Percentiles rank a stretch among this genome's conserved stretches.
Conservation (phyloP, 352 stramenopile species). For the Globisporangium alternatum region DNA sequence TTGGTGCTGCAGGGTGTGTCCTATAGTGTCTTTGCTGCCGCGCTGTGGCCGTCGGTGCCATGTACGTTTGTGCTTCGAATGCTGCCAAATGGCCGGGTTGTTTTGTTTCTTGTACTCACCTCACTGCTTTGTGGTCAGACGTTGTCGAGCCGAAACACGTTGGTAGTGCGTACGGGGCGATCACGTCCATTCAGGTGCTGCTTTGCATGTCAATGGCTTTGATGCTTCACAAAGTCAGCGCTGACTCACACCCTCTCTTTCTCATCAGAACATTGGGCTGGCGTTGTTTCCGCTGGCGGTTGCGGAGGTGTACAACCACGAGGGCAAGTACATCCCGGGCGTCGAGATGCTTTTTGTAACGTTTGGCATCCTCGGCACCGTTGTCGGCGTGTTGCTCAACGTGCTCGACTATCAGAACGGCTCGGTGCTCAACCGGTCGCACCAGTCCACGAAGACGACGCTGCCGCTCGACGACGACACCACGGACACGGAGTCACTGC, state of each 20-base stretch:
- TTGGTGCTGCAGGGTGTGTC: conserved; percentile 89
- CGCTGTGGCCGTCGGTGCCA: conserved; percentile 91
- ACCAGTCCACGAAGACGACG: conserved; percentile 29
- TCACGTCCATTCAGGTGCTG: conserved; percentile 91
- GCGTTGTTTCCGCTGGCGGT: conserved; percentile 75
- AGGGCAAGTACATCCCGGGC: conserved; percentile 72
- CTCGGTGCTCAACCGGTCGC: conserved; percentile 67
- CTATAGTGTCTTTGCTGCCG: conserved; percentile 91
- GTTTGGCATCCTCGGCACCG: conserved; percentile 66
- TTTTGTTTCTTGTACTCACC: neutral
- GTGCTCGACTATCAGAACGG: conserved; percentile 77
- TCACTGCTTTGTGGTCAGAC: conserved; percentile 28
- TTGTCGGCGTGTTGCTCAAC: conserved; percentile 73
- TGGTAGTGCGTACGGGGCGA: conserved; percentile 91
- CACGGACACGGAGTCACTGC: conserved; percentile 53
- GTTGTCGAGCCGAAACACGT: conserved; percentile 86
- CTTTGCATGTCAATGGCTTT: conserved; percentile 1
- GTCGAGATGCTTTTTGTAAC: conserved; percentile 83
- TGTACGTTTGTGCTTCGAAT: conserved; percentile 24
- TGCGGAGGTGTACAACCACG: conserved; percentile 68
- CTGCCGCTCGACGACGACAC: conserved; percentile 55
- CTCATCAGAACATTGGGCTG: conserved; percentile 72
- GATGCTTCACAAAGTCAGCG: neutral
- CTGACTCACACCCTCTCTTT: neutral
- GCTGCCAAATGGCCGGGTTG: neutral